Percentiles rank a stretch among this genome's conserved stretches.
phyloP scores from a whole-genome alignment of 345 rosid species.

The Physaria fendleri region DNA sequence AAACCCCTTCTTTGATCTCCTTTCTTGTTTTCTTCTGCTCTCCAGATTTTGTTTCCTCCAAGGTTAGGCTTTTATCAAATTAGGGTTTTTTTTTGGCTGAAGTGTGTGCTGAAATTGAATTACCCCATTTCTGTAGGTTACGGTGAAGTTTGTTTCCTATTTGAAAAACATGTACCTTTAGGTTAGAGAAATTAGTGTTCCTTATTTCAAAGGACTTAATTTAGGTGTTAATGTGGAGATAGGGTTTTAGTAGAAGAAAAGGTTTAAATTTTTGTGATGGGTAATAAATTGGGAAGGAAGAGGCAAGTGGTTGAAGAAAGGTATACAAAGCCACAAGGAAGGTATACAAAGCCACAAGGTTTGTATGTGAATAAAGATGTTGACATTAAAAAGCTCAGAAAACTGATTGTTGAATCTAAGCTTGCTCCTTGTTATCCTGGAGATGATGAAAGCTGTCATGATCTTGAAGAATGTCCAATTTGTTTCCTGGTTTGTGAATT shows the following conservation, averaged over 20 bases:
- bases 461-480: constrained; percentile 96
- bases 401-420: constrained; percentile 89
- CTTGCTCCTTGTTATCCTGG: constrained; percentile 99
- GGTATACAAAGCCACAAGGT: constrained; percentile 93
- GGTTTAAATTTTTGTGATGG: constrained; percentile 71
- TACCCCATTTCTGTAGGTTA: too few species aligned
- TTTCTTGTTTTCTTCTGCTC: too few species aligned
- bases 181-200: too few species aligned
- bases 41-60: too few species aligned
- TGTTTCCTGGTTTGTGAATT: constrained; percentile 76
- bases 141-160: constrained; percentile 2
- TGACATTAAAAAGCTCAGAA: constrained; percentile 87
- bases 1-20: constrained; percentile 24
- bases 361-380: constrained; percentile 84
- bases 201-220: too few species aligned
- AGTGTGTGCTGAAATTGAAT: constrained; percentile 12
- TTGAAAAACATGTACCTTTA: constrained; percentile 11
- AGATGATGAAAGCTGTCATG: constrained; percentile 63
- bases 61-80: background rate
- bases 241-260: too few species aligned
- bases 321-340: constrained; percentile 91
- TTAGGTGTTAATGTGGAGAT: too few species aligned
- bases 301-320: constrained; percentile 88
- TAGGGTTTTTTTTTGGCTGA: constrained; percentile 13
- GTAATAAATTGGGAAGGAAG: constrained; percentile 88